phyloP scores from a whole-genome alignment of 116 monocot genomes.

The Trichopus zeylanicus region DNA sequence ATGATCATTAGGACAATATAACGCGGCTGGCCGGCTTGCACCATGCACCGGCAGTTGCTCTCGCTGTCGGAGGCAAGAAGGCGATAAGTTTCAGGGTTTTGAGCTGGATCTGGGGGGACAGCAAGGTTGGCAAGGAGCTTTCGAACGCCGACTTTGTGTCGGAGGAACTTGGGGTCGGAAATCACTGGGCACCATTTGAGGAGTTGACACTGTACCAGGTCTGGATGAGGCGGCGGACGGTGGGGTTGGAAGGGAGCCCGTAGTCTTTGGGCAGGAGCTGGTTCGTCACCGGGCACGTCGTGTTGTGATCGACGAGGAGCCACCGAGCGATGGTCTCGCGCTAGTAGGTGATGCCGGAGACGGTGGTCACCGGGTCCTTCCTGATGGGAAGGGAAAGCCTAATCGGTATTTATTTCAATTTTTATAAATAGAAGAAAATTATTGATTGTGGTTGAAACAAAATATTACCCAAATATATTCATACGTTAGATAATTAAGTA shows the following conservation, averaged over 20 bases:
- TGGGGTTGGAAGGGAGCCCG: constrained; percentile 58
- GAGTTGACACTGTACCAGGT: constrained; percentile 41
- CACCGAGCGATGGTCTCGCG: constrained; percentile 45
- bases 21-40: constrained; percentile 2
- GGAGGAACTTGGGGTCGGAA: constrained; percentile 29
- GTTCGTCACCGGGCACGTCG: constrained; percentile 41
- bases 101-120: constrained; percentile 6
- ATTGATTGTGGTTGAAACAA: too few species aligned
- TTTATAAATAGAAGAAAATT: too few species aligned
- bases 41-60: constrained; percentile 23
- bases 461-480: too few species aligned
- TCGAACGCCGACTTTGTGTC: not conserved
- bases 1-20: constrained; percentile 6
- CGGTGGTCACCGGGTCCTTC: constrained; percentile 49
- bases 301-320: constrained; percentile 26
- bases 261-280: constrained; percentile 23
- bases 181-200: constrained; percentile 14
- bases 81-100: constrained; percentile 13
- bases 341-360: constrained; percentile 68
- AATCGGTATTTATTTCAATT: too few species aligned
- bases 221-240: constrained; percentile 68
- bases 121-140: constrained; percentile 27
- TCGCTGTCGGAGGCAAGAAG: constrained; percentile 26
- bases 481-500: too few species aligned
- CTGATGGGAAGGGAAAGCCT: constrained; percentile 63